Evolutionary conservation across 805 yeast genomes (phyloP).

Genomic region (Ogataea paraovalis): DNA sequence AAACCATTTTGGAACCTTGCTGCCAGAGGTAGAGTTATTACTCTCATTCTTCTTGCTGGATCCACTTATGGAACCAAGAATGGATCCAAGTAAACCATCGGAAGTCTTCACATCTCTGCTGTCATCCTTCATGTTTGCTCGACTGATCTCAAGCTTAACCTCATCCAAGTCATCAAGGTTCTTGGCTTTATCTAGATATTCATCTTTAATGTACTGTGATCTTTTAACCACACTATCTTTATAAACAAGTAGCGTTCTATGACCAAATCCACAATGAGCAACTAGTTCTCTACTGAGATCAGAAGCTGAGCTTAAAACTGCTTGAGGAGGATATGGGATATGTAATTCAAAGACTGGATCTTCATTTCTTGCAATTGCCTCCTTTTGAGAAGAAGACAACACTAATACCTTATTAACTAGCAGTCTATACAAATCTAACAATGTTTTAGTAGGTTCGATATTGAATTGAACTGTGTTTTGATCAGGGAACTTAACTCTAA

Average conservation of each 20-base stretch:
- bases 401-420: slow-evolving; percentile 25
- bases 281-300: slow-evolving; percentile 31
- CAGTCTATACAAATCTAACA: slow-evolving; percentile 19
- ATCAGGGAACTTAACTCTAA: slow-evolving; percentile 60
- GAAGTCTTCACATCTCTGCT: neutral
- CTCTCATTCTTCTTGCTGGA: neutral
- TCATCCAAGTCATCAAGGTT: slow-evolving; percentile 24
- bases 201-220: slow-evolving; percentile 22
- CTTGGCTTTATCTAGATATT: slow-evolving; percentile 22
- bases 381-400: slow-evolving; percentile 30
- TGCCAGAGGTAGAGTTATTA: neutral
- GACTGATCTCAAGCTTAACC: slow-evolving; percentile 17
- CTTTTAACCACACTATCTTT: slow-evolving; percentile 13
- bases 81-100: neutral
- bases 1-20: slow-evolving; percentile 33
- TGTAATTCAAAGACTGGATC: slow-evolving; percentile 30
- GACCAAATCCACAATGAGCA: slow-evolving; percentile 39
- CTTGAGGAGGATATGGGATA: slow-evolving; percentile 45
- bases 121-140: slow-evolving; percentile 9
- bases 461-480: slow-evolving; percentile 45
- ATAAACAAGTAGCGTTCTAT: slow-evolving; percentile 27
- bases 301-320: slow-evolving; percentile 21
- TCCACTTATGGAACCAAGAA: neutral
- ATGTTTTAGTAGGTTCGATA: slow-evolving; percentile 43
- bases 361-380: slow-evolving; percentile 14